phyloP scores from a whole-genome alignment of 1,139 yeast genomes.

The Kodamaea fungicola region DNA sequence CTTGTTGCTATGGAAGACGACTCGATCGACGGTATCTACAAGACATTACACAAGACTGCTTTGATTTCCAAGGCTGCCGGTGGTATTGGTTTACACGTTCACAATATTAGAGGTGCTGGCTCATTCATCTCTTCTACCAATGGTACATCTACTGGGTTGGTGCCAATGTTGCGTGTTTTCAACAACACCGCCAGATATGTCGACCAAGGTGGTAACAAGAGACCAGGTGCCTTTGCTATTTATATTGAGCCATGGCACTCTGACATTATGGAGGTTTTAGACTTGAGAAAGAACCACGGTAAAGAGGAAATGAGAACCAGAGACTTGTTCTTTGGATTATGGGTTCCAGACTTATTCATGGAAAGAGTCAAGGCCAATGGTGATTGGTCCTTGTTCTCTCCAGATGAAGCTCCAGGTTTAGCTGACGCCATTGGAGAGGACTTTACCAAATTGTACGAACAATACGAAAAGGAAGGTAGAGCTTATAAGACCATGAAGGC shows the following conservation, averaged over 20 bases:
- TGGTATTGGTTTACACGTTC: conserved; percentile 83
- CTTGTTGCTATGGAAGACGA: conserved; percentile 86
- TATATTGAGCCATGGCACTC: conserved; percentile 93
- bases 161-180: conserved; percentile 87
- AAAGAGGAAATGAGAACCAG: conserved; percentile 89
- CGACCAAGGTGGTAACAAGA: conserved; percentile 91
- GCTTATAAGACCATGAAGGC: conserved; percentile 76
- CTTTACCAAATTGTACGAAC: conserved; percentile 65
- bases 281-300: conserved; percentile 85
- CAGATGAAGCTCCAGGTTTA: conserved; percentile 84
- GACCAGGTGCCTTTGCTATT: conserved; percentile 91
- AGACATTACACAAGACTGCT: conserved; percentile 82
- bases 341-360: conserved; percentile 92
- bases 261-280: conserved; percentile 78
- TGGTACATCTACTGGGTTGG: conserved; percentile 84
- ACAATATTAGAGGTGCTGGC: conserved; percentile 81
- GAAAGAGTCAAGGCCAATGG: conserved; percentile 75
- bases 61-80: conserved; percentile 88
- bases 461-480: conserved; percentile 68
- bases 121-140: conserved; percentile 86
- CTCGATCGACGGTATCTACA: conserved; percentile 87
- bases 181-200: conserved; percentile 91
- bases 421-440: conserved; percentile 79
- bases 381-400: conserved; percentile 85
- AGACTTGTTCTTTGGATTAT: conserved; percentile 85